Evolutionary conservation across 192 early-diverging fungal species (phyloP).

Genomic region (Phycomyces nitens): DNA sequence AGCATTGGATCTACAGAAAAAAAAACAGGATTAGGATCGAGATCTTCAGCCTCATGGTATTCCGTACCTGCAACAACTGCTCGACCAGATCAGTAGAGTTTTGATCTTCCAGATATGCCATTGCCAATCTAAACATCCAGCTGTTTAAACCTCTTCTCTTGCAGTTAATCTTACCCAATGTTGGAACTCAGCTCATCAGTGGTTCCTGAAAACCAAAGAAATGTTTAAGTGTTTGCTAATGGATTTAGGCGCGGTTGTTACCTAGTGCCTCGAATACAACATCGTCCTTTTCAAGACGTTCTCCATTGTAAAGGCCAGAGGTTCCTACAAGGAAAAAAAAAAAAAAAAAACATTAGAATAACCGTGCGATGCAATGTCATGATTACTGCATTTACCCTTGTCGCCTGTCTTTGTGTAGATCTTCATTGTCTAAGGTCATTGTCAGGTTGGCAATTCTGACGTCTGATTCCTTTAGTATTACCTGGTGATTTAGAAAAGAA

Average conservation of each 20-base stretch:
- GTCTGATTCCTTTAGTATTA: no score
- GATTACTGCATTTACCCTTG: slow-evolving; percentile 65
- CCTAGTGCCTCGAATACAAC: slow-evolving; percentile 88
- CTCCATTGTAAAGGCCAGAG: slow-evolving; percentile 85
- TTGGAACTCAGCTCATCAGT: slow-evolving; percentile 81
- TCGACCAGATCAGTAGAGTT: background rate
- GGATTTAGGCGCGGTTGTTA: slow-evolving; percentile 10
- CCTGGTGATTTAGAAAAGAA: no score
- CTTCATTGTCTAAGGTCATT: slow-evolving; percentile 31
- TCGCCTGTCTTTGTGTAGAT: slow-evolving; percentile 96
- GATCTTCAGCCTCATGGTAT: no score
- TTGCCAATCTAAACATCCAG: slow-evolving; percentile 29
- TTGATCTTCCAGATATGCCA: slow-evolving; percentile 24
- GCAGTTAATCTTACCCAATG: slow-evolving; percentile 48
- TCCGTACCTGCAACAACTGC: slow-evolving; percentile 27
- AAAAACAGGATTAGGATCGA: background rate
- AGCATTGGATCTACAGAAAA: slow-evolving; percentile 73
- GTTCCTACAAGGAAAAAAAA: no score
- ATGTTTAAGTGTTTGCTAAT: background rate
- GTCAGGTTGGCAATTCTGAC: no score
- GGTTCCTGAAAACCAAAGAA: slow-evolving; percentile 42
- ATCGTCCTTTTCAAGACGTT: slow-evolving; percentile 85
- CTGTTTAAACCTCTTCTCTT: background rate
- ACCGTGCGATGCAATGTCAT: no score
- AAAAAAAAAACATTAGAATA: background rate